Conservation (phyloP, 148 eudicot species). For the Selenicereus undatus region DNA sequence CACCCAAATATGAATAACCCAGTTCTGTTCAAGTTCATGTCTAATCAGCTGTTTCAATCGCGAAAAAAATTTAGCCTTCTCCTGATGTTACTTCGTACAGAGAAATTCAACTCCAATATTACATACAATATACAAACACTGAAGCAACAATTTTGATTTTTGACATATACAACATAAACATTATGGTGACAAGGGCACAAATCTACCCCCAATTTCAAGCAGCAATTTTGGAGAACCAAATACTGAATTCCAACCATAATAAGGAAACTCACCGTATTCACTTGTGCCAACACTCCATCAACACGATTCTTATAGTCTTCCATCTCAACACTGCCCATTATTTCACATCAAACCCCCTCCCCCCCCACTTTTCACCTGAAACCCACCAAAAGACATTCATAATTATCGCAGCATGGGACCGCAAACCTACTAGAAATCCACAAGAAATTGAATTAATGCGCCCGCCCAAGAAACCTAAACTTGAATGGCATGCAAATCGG, state of each 20-base stretch:
- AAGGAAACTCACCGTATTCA: conserved; percentile 22
- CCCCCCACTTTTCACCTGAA: background rate
- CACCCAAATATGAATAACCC: background rate
- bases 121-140: too few species aligned
- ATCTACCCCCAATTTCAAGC: background rate
- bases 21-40: background rate
- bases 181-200: background rate
- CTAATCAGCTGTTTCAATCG: background rate
- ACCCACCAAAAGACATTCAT: background rate
- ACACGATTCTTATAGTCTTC: conserved; percentile 1
- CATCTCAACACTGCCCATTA: background rate
- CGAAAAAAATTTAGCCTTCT: too few species aligned
- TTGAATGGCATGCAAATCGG: background rate
- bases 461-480: background rate
- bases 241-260: background rate
- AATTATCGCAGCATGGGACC: background rate
- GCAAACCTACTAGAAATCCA: background rate
- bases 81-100: too few species aligned
- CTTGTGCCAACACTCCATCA: background rate
- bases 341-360: background rate
- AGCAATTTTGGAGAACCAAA: background rate
- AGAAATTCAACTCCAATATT: too few species aligned
- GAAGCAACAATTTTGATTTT: background rate
- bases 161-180: background rate
- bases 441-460: background rate